A percentile compares a stretch with the other conserved stretches of the same genome.
Evolutionary conservation across 768 basidiomycete species (phyloP).

Genomic region (Roridomyces roridus): DNA sequence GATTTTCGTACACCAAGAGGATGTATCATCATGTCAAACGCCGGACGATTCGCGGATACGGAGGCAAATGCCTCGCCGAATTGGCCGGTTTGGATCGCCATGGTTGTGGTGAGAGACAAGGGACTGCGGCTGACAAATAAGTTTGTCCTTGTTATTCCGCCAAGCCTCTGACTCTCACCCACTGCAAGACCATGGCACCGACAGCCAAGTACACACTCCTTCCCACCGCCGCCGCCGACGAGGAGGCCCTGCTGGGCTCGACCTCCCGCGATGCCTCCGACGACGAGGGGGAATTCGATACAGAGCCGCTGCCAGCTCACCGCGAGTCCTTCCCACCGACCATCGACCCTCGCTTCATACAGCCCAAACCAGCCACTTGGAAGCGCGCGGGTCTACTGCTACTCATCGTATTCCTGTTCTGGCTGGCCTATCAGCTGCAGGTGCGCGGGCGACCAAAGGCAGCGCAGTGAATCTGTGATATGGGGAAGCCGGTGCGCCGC

Average conservation of each 20-base stretch:
- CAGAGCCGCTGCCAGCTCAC: conserved; percentile 28
- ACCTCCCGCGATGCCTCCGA: neutral
- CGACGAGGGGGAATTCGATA: neutral
- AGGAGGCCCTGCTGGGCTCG: neutral
- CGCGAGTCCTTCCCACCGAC: conserved; percentile 15
- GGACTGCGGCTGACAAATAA: too few relatives aligned
- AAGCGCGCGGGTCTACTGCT: conserved; percentile 54
- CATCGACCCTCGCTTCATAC: conserved; percentile 52
- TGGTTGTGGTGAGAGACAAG: too few relatives aligned
- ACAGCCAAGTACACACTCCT: conserved; percentile 23
- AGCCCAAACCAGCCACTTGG: conserved; percentile 56
- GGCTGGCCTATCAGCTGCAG: conserved; percentile 43
- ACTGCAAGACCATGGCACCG: neutral
- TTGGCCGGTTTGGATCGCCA: too few relatives aligned
- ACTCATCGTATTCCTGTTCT: conserved; percentile 47
- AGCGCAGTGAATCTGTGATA: too few relatives aligned
- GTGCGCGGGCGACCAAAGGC: too few relatives aligned
- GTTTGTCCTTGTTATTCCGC: too few relatives aligned
- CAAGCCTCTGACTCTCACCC: too few relatives aligned
- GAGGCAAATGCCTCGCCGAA: too few relatives aligned
- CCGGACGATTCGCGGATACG: too few relatives aligned
- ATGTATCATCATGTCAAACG: too few relatives aligned
- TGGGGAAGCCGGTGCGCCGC: too few relatives aligned
- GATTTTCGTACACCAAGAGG: too few relatives aligned
- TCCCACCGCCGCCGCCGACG: conserved; percentile 9